Percentiles rank a stretch among this genome's conserved stretches.
These are phyloP conservation scores for Sordaria brevicollis DNA, from an alignment of 495 filamentous ascomycete genomes.

Conservation along the genomic window DNA sequence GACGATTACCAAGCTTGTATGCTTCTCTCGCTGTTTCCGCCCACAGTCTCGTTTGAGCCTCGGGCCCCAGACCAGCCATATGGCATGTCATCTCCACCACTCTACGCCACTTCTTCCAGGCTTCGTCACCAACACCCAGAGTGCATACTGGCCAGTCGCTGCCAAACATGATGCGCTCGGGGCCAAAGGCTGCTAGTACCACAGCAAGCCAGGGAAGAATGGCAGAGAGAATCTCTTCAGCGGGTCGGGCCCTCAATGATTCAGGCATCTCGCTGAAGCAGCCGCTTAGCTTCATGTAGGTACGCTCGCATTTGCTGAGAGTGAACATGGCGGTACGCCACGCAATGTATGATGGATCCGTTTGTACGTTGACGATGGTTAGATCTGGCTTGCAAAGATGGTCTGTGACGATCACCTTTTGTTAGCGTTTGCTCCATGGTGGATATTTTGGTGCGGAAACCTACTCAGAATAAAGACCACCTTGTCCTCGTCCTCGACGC, in stretches of 20 bases:
- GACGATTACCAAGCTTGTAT: conserved; percentile 41
- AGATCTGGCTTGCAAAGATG: conserved; percentile 85
- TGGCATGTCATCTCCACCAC: conserved; percentile 52
- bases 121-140: conserved; percentile 44
- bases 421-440: not conserved
- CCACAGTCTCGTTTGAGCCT: conserved; percentile 57
- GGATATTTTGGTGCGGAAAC: conserved; percentile 12
- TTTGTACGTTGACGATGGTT: conserved; percentile 31
- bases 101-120: conserved; percentile 47
- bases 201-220: conserved; percentile 54
- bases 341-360: conserved; percentile 48
- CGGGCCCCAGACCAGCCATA: conserved; percentile 42
- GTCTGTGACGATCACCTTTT: conserved; percentile 33
- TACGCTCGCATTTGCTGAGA: conserved; percentile 46
- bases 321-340: conserved; percentile 45
- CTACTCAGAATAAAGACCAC: conserved; percentile 61
- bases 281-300: conserved; percentile 86
- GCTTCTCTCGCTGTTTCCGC: conserved; percentile 53
- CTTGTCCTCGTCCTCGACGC: conserved; percentile 45
- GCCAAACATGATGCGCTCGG: conserved; percentile 72
- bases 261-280: conserved; percentile 62
- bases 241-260: conserved; percentile 22
- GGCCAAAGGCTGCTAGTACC: conserved; percentile 56
- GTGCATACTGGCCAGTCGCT: conserved; percentile 89
- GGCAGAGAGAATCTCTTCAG: conserved; percentile 38